phyloP scores from a whole-genome alignment of 192 early-diverging fungal genomes.

The Entomortierella parvispora region DNA sequence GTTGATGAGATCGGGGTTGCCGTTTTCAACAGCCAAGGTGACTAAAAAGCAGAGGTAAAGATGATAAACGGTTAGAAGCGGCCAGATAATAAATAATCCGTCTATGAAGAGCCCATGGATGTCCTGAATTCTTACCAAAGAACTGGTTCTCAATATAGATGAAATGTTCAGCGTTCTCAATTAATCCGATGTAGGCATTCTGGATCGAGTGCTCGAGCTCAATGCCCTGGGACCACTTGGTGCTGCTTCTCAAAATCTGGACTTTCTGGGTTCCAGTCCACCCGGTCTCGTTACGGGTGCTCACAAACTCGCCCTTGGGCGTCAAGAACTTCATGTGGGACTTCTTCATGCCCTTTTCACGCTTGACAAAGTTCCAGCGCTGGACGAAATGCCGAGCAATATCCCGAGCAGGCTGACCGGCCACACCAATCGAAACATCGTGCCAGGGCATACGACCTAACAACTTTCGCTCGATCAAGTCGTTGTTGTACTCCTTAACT shows the following conservation, averaged over 20 bases:
- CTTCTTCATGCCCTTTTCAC: conserved; percentile 69
- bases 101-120: neutral
- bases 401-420: conserved; percentile 82
- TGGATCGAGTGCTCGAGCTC: conserved; percentile 79
- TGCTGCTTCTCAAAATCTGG: conserved; percentile 74
- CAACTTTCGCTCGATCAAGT: conserved; percentile 57
- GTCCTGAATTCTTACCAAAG: conserved; percentile 65
- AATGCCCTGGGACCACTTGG: conserved; percentile 74
- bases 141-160: conserved; percentile 95
- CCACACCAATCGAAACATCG: conserved; percentile 81
- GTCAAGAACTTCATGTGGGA: conserved; percentile 69
- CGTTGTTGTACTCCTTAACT: conserved; percentile 20
- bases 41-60: conserved; percentile 12
- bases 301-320: conserved; percentile 72
- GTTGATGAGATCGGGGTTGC: conserved; percentile 66
- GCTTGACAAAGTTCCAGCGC: conserved; percentile 91
- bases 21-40: conserved; percentile 35
- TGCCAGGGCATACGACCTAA: conserved; percentile 90
- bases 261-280: conserved; percentile 69
- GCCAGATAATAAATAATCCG: neutral
- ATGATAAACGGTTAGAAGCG: neutral
- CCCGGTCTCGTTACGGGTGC: conserved; percentile 61
- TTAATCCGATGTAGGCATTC: conserved; percentile 80
- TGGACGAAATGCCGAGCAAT: conserved; percentile 86
- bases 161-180: conserved; percentile 79